These are phyloP conservation scores for Mortierella alpina DNA, from an alignment of 192 early-diverging fungal species.

Conservation along the genomic window DNA sequence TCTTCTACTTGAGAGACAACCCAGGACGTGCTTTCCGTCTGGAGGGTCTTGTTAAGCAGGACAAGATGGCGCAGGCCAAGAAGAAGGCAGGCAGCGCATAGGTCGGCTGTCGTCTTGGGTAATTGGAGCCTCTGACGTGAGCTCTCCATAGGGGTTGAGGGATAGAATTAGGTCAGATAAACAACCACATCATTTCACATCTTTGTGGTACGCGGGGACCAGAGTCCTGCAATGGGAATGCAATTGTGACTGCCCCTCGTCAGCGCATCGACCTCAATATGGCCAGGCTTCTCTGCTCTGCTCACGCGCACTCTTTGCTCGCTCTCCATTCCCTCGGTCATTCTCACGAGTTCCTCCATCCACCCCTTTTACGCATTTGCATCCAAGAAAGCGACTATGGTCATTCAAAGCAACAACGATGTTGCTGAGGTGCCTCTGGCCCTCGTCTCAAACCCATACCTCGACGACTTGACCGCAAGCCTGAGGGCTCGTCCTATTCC, in stretches of 20 bases:
- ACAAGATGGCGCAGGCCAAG: slow-evolving; percentile 37
- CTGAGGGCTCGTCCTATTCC: slow-evolving; percentile 86
- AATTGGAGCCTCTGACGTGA: too few relatives aligned
- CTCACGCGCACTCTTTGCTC: slow-evolving; percentile 2
- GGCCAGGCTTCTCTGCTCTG: not conserved
- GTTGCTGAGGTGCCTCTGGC: slow-evolving; percentile 66
- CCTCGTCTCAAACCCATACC: slow-evolving; percentile 83
- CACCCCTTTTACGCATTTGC: not conserved
- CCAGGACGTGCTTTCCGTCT: slow-evolving; percentile 78
- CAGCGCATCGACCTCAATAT: not conserved
- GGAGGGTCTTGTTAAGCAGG: slow-evolving; percentile 44
- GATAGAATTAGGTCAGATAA: too few relatives aligned
- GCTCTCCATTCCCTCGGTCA: too few relatives aligned
- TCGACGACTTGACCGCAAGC: slow-evolving; percentile 79
- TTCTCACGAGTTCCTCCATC: not conserved
- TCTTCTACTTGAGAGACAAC: slow-evolving; percentile 82
- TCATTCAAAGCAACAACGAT: slow-evolving; percentile 28
- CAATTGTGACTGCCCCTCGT: not conserved
- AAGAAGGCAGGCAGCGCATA: slow-evolving; percentile 40
- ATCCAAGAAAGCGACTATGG: not conserved
- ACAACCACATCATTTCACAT: too few relatives aligned
- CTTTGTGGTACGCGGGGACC: too few relatives aligned
- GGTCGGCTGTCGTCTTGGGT: not conserved
- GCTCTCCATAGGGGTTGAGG: too few relatives aligned
- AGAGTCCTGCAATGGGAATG: too few relatives aligned